Base-by-base conservation (phyloP, 345 rosid species). In the Eucalyptus decipiens region DNA sequence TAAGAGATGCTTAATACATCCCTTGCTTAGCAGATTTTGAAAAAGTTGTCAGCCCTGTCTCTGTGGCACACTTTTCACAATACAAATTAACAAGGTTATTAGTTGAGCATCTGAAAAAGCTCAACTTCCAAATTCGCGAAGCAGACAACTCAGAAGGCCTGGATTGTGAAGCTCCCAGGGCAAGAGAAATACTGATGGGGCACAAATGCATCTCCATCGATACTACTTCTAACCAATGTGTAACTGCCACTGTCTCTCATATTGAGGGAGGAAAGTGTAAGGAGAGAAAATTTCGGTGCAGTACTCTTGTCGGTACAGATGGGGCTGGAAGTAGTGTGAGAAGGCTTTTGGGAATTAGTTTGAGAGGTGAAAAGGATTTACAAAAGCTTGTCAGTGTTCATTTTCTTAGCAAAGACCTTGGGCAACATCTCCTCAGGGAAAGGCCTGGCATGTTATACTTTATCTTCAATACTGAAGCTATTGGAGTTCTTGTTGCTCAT, bases 51-150 rank as follows among this genome's bases (percentile, higher is more conserved):
- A 97, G 99, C 92, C 99, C 99, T 43, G 92, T 91, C 48, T 96
- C 98, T 43, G 99, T 97, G 92, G 97, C 98, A 15, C 99, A 97
- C 93, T 97, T 95, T 93, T 96, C 99, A 1, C 99, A 97, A 92
- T 93, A 95, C 94, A 97, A 97, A 85, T 89, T 98, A 90, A 94
- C 88, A 52, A 89, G 94, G 87, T n/a, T 96, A 86, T 90, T 97
- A 86, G 95, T 96, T 89, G 95, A 95, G 93, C 95, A 93, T 93
- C 92, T 96, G 90, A 90, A 95, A 90, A 92, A 92, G 30, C 94
- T 95, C 69, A 86, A 89, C 87, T 97, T 96, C 91, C 88, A 60
- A 89, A 88, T 95, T 87, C 88, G 17, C 62, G 89, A 62, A 37
- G 87, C 92, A 40, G 94, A 92, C 91, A 90, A 89, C 85, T 42